These are phyloP conservation scores for Dioscorea cayenensis DNA, from an alignment of 116 monocot species.

Conservation along the genomic window DNA sequence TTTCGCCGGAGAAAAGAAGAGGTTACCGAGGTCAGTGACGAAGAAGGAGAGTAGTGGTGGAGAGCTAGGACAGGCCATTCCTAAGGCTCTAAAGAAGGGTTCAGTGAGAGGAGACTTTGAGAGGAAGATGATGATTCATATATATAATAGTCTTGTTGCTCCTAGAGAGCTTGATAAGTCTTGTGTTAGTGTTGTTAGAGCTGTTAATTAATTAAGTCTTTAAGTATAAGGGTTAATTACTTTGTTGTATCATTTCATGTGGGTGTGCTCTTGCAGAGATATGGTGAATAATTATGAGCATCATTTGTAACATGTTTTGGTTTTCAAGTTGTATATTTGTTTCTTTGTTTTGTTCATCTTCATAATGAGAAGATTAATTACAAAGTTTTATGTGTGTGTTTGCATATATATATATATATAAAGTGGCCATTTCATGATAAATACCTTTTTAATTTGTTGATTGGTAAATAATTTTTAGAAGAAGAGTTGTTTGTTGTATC, in stretches of 20 bases:
- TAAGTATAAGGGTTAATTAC: neutral
- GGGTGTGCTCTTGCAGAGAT: neutral
- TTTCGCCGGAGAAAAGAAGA: neutral
- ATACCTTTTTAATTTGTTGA: too few species aligned
- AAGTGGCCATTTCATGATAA: too few species aligned
- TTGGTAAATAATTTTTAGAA: too few species aligned
- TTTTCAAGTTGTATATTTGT: neutral
- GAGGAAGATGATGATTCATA: slow-evolving; percentile 14
- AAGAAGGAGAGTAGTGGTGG: neutral
- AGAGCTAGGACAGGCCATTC: slow-evolving; percentile 9
- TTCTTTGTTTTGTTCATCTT: neutral
- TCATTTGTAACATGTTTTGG: neutral
- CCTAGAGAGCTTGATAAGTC: neutral
- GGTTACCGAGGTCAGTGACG: neutral
- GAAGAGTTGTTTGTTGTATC: neutral
- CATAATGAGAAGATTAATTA: neutral
- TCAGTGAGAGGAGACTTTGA: slow-evolving; percentile 10
- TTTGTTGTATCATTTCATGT: neutral
- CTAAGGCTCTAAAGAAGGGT: slow-evolving; percentile 2
- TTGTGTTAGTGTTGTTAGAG: neutral
- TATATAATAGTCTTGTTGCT: slow-evolving; percentile 15
- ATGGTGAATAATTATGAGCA: neutral
- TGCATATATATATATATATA: too few species aligned
- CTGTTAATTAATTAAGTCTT: too few species aligned
- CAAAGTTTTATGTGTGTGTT: too few species aligned